Conservation (phyloP, 176 grass and related monocot genomes). For the Eragrostis nindensis region DNA sequence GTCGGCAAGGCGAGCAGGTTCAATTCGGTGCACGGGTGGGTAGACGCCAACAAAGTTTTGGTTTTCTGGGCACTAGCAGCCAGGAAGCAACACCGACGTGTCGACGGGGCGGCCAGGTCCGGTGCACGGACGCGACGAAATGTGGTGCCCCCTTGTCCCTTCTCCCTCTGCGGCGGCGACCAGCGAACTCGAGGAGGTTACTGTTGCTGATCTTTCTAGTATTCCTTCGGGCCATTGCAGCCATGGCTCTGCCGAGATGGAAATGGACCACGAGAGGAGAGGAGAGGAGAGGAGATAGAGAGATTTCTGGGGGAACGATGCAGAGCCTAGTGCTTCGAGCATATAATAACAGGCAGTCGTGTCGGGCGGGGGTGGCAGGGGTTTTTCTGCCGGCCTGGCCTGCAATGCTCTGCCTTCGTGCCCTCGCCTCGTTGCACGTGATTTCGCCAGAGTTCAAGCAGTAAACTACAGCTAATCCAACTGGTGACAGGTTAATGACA, state of each 20-base stretch:
- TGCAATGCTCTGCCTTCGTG: too few species aligned
- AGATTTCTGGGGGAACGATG: neutral
- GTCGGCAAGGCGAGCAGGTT: neutral
- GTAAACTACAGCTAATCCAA: neutral
- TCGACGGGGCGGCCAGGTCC: neutral
- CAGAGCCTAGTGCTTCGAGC: conserved; percentile 17
- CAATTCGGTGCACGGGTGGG: neutral
- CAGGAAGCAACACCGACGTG: neutral
- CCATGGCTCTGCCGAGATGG: neutral
- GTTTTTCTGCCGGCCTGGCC: neutral
- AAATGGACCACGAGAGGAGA: neutral
- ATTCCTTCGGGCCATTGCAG: neutral
- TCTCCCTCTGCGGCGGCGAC: neutral
- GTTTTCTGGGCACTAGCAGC: neutral
- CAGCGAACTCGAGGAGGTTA: neutral
- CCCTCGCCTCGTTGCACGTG: conserved; percentile 33
- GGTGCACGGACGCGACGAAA: conserved; percentile 5
- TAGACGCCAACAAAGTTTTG: neutral
- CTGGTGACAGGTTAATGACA: neutral
- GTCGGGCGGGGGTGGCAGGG: conserved; percentile 25
- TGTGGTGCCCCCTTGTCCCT: neutral
- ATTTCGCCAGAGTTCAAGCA: neutral
- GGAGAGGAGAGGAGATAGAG: too few species aligned
- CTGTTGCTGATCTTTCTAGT: neutral
- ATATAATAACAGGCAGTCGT: conserved; percentile 44